Conservation (phyloP, 345 rosid species). For the Boechera stricta region DNA sequence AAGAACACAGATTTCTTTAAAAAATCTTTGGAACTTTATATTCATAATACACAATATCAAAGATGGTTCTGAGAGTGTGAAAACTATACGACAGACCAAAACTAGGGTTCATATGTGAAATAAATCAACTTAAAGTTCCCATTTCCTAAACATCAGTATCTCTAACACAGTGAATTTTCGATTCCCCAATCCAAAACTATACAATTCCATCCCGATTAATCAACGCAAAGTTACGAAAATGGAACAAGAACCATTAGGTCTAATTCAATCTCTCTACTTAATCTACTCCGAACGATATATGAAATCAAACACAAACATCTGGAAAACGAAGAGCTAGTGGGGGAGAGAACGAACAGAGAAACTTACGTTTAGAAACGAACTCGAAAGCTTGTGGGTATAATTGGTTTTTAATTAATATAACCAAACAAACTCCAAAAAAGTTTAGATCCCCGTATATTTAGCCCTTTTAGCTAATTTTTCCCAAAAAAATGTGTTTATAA, state of each 20-base stretch:
- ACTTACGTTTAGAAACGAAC: constrained; percentile 23
- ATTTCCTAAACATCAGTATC: constrained; percentile 9
- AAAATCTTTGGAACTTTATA: no score
- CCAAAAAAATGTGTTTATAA: background rate
- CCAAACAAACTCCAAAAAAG: no score
- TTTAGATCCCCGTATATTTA: no score
- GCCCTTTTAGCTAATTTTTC: no score
- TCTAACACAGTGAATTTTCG: background rate
- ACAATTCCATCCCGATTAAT: background rate
- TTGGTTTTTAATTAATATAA: no score
- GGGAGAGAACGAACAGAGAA: background rate
- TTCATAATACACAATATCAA: no score
- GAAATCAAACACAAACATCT: background rate
- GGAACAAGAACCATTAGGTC: background rate
- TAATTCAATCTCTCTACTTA: background rate
- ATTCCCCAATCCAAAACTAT: background rate
- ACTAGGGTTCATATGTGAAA: constrained; percentile 5
- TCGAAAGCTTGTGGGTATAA: background rate
- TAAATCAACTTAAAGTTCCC: background rate
- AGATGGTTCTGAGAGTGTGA: no score
- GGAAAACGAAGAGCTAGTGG: background rate
- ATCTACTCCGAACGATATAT: background rate
- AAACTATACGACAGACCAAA: background rate
- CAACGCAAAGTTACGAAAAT: background rate
- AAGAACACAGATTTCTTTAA: background rate